Conservation (phyloP, 2,329 filamentous ascomycete species). For the Thielaviopsis euricoi region DNA sequence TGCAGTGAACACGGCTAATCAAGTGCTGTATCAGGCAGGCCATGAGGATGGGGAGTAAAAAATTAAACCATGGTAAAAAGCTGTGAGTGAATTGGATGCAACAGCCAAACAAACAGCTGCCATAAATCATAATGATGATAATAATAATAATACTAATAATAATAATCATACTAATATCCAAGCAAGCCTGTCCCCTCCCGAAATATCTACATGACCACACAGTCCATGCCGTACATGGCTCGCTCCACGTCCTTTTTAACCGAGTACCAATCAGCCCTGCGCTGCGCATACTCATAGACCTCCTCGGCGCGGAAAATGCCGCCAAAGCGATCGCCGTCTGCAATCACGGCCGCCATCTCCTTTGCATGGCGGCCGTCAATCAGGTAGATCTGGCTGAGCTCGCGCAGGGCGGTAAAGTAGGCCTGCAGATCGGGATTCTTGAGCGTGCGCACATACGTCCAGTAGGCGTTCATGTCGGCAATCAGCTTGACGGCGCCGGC, state of each 20-base stretch:
- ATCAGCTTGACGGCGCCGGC: slow-evolving; percentile 85
- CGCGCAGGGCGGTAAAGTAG: slow-evolving; percentile 82
- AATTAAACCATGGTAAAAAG: too few relatives aligned
- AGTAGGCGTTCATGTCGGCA: slow-evolving; percentile 91
- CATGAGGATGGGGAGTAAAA: too few relatives aligned
- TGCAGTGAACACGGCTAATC: too few relatives aligned
- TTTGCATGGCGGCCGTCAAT: slow-evolving; percentile 72
- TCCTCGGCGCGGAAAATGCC: slow-evolving; percentile 92
- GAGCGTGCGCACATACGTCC: slow-evolving; percentile 65
- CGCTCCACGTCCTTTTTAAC: slow-evolving; percentile 80
- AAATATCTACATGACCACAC: slow-evolving; percentile 54
- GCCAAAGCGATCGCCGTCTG: slow-evolving; percentile 74
- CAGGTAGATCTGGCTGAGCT: slow-evolving; percentile 88
- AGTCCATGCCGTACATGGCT: slow-evolving; percentile 94
- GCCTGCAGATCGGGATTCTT: slow-evolving; percentile 68
- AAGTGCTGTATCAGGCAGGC: too few relatives aligned
- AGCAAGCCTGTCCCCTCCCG: too few relatives aligned
- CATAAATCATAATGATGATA: neutral
- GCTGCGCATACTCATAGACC: slow-evolving; percentile 91
- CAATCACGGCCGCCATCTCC: slow-evolving; percentile 88
- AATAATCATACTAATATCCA: too few relatives aligned
- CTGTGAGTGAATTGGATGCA: too few relatives aligned
- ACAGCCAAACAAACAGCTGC: too few relatives aligned
- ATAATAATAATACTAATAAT: too few relatives aligned
- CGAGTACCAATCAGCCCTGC: slow-evolving; percentile 86